Percentiles rank a stretch among this genome's conserved stretches.
phyloP scores from a whole-genome alignment of 257 asterid genomes.

The Nicotiana tomentosiformis region DNA sequence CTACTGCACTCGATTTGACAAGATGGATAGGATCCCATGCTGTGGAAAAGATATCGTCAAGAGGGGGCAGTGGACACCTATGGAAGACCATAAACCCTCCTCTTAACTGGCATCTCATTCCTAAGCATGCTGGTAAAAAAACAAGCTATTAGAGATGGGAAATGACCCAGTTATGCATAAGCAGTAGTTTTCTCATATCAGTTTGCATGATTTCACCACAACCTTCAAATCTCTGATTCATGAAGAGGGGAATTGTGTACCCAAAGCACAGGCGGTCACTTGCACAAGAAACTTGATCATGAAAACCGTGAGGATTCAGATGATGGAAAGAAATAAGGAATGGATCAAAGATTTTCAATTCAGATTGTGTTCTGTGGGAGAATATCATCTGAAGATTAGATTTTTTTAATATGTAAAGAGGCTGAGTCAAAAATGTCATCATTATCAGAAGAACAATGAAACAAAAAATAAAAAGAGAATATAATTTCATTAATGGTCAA shows the following conservation, averaged over 20 bases:
- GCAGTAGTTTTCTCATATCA: neutral
- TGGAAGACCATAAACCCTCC: no score
- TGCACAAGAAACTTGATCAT: conserved; percentile 37
- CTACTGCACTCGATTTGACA: no score
- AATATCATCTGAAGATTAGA: conserved; percentile 49
- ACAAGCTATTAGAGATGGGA: no score
- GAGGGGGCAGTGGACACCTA: no score
- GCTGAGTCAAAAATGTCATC: neutral
- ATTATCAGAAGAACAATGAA: neutral
- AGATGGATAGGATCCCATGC: no score
- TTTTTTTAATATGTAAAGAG: neutral
- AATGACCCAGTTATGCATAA: no score
- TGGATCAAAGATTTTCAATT: conserved; percentile 40
- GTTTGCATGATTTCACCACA: conserved; percentile 37
- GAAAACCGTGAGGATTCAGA: conserved; percentile 34
- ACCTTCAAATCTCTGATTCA: conserved; percentile 28
- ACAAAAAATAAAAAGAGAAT: neutral
- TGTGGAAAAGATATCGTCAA: no score
- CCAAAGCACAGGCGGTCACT: conserved; percentile 40
- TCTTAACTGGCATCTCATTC: no score
- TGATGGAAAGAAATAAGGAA: conserved; percentile 30
- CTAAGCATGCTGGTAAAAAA: no score
- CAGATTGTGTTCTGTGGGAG: conserved; percentile 77
- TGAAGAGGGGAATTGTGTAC: conserved; percentile 50
- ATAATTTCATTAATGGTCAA: neutral